Evolutionary conservation across 2,329 filamentous ascomycete species (phyloP), one percentile per base, ranked within the genome.

Genomic region (Diplodia mutila): DNA sequence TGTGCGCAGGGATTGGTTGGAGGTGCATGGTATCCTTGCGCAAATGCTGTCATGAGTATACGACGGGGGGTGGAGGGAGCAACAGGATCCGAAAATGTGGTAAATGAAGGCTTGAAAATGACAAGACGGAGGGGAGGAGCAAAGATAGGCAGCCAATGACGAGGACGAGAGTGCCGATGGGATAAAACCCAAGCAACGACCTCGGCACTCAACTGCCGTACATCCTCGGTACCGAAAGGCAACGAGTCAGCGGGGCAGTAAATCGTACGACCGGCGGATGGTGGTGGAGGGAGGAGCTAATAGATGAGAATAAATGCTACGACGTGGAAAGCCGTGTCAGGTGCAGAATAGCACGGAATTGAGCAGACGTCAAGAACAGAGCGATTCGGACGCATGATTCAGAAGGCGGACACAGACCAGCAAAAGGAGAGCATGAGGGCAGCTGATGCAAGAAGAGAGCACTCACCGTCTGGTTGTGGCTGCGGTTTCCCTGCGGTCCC

Each of bases 251-350:
- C 6, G 16, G 4, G 6, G 39, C 39, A 32, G 57, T 2, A 42
- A 21, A 48, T 61, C 57, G 57, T 61, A 61, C 57, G 57, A 61
- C 46, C 46, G 39, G 39, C 21, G 39, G 39, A 61, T 18, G 25
- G 5, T 29, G 57, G 14, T 46, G 37, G 16, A 9, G 37, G 23
- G 39, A 25, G 57, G 32, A 61, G 21, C 23, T 49, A 46, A 59
- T 59, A 59, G 55, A 59, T 59, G 55, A 57, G 54, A 27, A 61
- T 18, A 18, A 46, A 48, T 61, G 21, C 23, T 61, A 34, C 29
- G 46, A 61, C 57, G 57, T 61, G 57, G 57, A 61, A 61, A 29
- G 7, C 57, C 57, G 57, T 32, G 57, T 42, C 39, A 61, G 57
- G 57, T 7, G 39, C 39, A 61, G 46, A 21, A 61, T 34, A 49